A percentile compares a stretch with the other conserved stretches of the same genome.
Evolutionary conservation across 1,139 yeast genomes (phyloP).

Genomic region (Kurtzmaniella quercitrusa): DNA sequence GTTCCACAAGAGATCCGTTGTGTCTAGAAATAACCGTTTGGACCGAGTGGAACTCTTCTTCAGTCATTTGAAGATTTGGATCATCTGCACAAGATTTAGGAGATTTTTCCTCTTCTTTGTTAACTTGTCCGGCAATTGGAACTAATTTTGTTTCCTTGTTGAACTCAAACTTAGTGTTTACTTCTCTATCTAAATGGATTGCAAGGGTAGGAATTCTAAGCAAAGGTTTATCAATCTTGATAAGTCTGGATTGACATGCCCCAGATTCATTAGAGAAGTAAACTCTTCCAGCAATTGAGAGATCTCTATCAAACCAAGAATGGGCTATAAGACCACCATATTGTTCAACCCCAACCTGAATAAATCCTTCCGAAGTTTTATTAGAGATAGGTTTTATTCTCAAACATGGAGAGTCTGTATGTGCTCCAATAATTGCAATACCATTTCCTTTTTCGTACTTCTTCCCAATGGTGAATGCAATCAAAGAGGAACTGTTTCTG

Average conservation of each 20-base stretch:
- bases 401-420: constrained; percentile 91
- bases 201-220: constrained; percentile 93
- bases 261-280: constrained; percentile 52
- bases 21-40: constrained; percentile 70
- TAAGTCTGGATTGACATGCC: constrained; percentile 57
- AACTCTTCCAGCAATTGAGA: constrained; percentile 89
- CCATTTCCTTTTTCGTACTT: constrained; percentile 79
- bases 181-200: constrained; percentile 81
- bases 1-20: constrained; percentile 60
- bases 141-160: constrained; percentile 82
- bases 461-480: constrained; percentile 81
- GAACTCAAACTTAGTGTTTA: constrained; percentile 76
- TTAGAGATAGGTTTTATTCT: constrained; percentile 88
- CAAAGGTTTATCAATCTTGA: constrained; percentile 79
- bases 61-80: constrained; percentile 39
- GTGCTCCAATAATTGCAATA: constrained; percentile 87
- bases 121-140: constrained; percentile 78
- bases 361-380: constrained; percentile 67
- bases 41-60: constrained; percentile 61
- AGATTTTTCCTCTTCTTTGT: constrained; percentile 13
- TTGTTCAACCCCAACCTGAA: constrained; percentile 88
- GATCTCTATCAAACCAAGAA: constrained; percentile 89
- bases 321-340: constrained; percentile 97
- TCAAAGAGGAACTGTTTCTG: constrained; percentile 81
- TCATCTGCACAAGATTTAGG: constrained; percentile 36